Percentiles rank a stretch among this genome's conserved stretches.
These are phyloP conservation scores for Metschnikowia lochheadii DNA, from an alignment of 805 yeast species.

Conservation along the genomic window DNA sequence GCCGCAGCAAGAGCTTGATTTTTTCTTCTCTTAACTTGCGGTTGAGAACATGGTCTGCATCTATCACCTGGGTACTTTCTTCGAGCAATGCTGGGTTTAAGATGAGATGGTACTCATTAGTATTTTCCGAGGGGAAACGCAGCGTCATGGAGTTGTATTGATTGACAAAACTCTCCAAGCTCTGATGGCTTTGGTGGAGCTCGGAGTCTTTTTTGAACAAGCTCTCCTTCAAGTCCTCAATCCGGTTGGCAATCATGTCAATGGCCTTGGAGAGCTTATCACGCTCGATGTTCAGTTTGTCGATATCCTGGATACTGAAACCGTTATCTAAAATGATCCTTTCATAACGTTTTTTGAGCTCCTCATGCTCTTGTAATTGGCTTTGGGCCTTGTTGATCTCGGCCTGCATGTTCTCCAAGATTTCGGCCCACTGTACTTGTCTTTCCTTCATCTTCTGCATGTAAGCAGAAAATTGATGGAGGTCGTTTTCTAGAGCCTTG, in stretches of 20 bases:
- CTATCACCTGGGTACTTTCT: conserved; percentile 13
- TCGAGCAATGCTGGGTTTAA: conserved; percentile 19
- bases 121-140: conserved; percentile 35
- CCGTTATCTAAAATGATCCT: conserved; percentile 48
- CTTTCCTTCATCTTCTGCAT: conserved; percentile 63
- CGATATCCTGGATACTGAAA: conserved; percentile 58
- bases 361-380: conserved; percentile 40
- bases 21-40: conserved; percentile 45
- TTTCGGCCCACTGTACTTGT: conserved; percentile 59
- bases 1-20: conserved; percentile 28
- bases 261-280: conserved; percentile 53
- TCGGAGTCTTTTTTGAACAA: conserved; percentile 48
- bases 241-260: conserved; percentile 40
- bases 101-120: conserved; percentile 37
- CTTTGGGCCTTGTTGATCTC: conserved; percentile 48
- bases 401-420: conserved; percentile 50
- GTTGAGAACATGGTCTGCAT: conserved; percentile 38
- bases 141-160: conserved; percentile 55
- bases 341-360: conserved; percentile 39
- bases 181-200: conserved; percentile 46
- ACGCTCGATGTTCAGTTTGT: conserved; percentile 57
- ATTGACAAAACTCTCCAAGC: conserved; percentile 48
- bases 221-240: conserved; percentile 44
- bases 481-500: conserved; percentile 65
- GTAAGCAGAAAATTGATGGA: conserved; percentile 66